Evolutionary conservation across 2,329 filamentous ascomycete species (phyloP).

Genomic region (Ramularia endophylla): DNA sequence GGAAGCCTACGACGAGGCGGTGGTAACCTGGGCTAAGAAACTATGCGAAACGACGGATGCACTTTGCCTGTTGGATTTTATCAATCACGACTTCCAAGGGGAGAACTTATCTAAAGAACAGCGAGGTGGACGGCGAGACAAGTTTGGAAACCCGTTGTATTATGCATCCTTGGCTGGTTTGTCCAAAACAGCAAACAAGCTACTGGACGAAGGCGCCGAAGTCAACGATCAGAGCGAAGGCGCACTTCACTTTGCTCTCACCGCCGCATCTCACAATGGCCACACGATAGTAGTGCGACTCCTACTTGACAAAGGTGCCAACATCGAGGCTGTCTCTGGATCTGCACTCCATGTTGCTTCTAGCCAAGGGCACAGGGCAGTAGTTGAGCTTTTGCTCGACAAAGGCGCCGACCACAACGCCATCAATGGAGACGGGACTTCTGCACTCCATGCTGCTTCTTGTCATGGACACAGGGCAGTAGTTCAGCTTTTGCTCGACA

Average conservation of each 20-base stretch:
- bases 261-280: constrained; percentile 10
- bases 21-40: not conserved
- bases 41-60: not conserved
- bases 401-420: constrained; percentile 13
- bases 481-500: constrained; percentile 2
- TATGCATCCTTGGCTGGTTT: not conserved
- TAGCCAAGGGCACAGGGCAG: not conserved
- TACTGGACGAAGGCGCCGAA: not conserved
- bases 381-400: constrained; percentile 9
- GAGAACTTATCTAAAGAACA: not conserved
- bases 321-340: constrained; percentile 11
- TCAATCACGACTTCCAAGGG: no score
- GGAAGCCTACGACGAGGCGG: not conserved
- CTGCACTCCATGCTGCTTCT: constrained; percentile 14
- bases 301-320: constrained; percentile 14
- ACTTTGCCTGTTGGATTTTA: no score
- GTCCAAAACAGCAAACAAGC: constrained; percentile 1
- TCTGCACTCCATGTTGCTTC: constrained; percentile 4
- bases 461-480: not conserved
- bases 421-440: constrained; percentile 12
- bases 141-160: not conserved
- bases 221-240: constrained; percentile 7
- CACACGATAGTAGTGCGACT: constrained; percentile 8
- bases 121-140: not conserved
- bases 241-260: not conserved